These are phyloP conservation scores for Parachaetomium inaequale DNA, from an alignment of 495 filamentous ascomycete species.

Conservation along the genomic window DNA sequence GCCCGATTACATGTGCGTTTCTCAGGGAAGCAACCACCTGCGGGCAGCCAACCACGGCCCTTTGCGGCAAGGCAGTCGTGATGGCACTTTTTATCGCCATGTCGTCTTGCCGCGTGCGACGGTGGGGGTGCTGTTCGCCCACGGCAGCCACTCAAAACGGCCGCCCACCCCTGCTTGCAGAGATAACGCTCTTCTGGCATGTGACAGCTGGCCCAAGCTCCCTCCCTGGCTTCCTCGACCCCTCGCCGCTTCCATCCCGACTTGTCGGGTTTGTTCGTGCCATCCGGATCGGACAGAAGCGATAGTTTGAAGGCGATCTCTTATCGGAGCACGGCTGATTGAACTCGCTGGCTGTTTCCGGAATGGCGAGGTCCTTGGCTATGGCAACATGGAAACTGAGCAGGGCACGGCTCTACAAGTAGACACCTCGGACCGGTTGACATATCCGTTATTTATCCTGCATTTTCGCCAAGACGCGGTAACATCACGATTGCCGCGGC, in stretches of 20 bases:
- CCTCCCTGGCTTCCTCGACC: neutral
- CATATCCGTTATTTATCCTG: too few species aligned
- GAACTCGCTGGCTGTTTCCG: neutral
- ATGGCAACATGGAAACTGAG: too few species aligned
- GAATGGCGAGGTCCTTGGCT: neutral
- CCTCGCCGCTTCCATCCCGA: neutral
- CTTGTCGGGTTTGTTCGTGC: neutral
- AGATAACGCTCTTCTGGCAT: constrained; percentile 10
- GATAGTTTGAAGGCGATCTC: too few species aligned
- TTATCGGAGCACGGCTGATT: neutral
- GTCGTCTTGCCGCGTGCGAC: neutral
- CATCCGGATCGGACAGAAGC: too few species aligned
- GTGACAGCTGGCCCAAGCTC: constrained; percentile 15
- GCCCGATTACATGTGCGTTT: constrained; percentile 24
- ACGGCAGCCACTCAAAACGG: neutral
- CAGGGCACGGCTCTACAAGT: too few species aligned
- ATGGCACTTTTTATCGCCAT: constrained; percentile 13
- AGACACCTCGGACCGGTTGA: too few species aligned
- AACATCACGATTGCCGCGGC: neutral
- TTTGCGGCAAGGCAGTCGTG: neutral
- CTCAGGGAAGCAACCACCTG: constrained; percentile 1
- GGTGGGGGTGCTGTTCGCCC: constrained; percentile 6
- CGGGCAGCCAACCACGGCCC: constrained; percentile 9
- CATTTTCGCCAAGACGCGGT: neutral
- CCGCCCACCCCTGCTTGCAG: neutral